Evolutionary conservation across 2,329 filamentous ascomycete genomes (phyloP).

Genomic region (Cercospora zeae-maydis): DNA sequence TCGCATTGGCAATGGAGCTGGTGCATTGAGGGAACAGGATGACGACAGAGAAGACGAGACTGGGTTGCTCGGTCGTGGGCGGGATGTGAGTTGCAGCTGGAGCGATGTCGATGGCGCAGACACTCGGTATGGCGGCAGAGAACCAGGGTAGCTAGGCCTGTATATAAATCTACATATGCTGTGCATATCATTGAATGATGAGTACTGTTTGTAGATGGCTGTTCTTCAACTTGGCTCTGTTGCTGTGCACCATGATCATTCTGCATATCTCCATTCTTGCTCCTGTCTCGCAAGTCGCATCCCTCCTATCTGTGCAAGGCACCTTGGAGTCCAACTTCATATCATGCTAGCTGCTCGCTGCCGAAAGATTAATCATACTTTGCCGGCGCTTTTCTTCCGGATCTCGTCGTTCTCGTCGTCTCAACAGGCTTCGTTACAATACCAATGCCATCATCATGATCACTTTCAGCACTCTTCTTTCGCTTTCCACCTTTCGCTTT

Average conservation of each 20-base stretch:
- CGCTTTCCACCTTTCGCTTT: not conserved
- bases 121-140: not conserved
- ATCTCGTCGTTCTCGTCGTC: not conserved
- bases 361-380: not conserved
- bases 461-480: not conserved
- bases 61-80: slow-evolving; percentile 35
- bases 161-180: not conserved
- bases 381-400: not conserved
- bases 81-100: not conserved
- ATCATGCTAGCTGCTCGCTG: too few relatives aligned
- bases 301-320: not conserved
- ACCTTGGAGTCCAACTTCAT: not conserved
- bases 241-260: not conserved
- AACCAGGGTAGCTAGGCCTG: not conserved
- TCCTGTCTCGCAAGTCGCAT: not conserved
- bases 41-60: slow-evolving; percentile 40
- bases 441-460: not conserved
- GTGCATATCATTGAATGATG: not conserved
- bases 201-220: not conserved
- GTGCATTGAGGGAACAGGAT: slow-evolving; percentile 37
- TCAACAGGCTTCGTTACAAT: not conserved
- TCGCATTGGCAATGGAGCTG: slow-evolving; percentile 32
- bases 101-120: not conserved
- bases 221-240: not conserved
- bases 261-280: not conserved